phyloP scores from a whole-genome alignment of 345 rosid species.

The Moricandia moricandioides region DNA sequence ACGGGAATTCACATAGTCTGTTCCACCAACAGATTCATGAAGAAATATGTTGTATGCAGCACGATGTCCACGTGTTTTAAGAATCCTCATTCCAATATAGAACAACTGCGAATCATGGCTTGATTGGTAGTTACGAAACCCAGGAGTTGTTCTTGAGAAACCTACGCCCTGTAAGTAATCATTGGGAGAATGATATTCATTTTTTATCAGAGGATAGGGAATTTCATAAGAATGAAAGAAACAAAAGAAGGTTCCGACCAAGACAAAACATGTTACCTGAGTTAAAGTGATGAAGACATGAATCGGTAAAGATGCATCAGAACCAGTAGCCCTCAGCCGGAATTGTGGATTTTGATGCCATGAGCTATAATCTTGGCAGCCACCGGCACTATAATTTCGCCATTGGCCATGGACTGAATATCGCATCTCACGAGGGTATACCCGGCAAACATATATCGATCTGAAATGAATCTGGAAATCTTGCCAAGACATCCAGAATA shows the following conservation, averaged over 20 bases:
- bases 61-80: constrained; percentile 94
- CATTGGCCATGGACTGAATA: constrained; percentile 95
- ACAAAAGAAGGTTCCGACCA: neutral
- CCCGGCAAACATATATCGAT: constrained; percentile 97
- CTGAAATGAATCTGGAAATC: constrained; percentile 99
- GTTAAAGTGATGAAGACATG: constrained; percentile 96
- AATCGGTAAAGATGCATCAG: constrained; percentile 86
- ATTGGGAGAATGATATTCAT: constrained; percentile 7
- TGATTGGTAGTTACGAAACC: constrained; percentile 90
- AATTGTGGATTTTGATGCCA: constrained; percentile 99
- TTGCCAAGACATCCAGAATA: constrained; percentile 99
- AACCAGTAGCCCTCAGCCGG: constrained; percentile 80
- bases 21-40: constrained; percentile 98
- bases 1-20: constrained; percentile 98
- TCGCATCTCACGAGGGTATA: constrained; percentile 97
- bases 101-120: constrained; percentile 92
- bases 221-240: neutral
- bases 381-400: constrained; percentile 98
- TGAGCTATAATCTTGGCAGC: constrained; percentile 96
- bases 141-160: constrained; percentile 93
- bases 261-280: constrained; percentile 55
- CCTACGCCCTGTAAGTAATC: constrained; percentile 74
- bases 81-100: constrained; percentile 98
- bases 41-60: constrained; percentile 94
- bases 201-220: neutral